Evolutionary conservation across 257 asterid genomes (phyloP), one percentile per base, ranked within the genome.

Genomic region (Nicotiana tomentosiformis): DNA sequence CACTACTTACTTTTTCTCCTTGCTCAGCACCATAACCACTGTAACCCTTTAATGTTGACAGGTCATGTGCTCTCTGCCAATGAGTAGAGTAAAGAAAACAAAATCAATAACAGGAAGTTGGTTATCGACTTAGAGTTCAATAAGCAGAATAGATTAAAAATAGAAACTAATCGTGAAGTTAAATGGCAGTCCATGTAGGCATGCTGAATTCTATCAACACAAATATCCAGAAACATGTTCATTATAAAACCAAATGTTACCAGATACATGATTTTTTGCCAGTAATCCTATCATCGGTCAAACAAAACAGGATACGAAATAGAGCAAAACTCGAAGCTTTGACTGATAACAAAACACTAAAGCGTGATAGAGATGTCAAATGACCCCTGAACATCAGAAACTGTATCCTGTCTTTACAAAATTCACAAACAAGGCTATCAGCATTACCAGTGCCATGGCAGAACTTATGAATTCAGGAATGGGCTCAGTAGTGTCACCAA

Each of bases 1-100:
- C n/a, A 69, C 16, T 51, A 81, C 89, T 65, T 86, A 93, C 99
- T 84, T 92, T 91, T 94, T 91, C 98, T 83, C 98, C 98, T 90
- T 96, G 99, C 87, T 96, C 99, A 85, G 97, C 98, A 84, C 98
- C 98, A 89, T 94, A 96, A 81, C 98, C 98, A 83, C 93, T 87
- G 89, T 96, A 96, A 58, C 99, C 99, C 74, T 92, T 87, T 2
- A 91, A 65, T 16, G 98, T 96, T 84, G 99, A 94, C 85, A 96
- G 82, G 57, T 90, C 93, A 77, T 82, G 78, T 62, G 98, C 88
- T 86, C 92, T 90, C 98, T 95, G 95, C 84, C 67, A 60, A 81
- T 65, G n/a, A 66, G 81, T 49, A 77, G 57, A 78, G 79, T 1
- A 79, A 77, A 61, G 74, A 14, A 64, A 14, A 82, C 55, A 85